Evolutionary conservation across 257 asterid genomes (phyloP).

Genomic region (Verbascum thapsus): DNA sequence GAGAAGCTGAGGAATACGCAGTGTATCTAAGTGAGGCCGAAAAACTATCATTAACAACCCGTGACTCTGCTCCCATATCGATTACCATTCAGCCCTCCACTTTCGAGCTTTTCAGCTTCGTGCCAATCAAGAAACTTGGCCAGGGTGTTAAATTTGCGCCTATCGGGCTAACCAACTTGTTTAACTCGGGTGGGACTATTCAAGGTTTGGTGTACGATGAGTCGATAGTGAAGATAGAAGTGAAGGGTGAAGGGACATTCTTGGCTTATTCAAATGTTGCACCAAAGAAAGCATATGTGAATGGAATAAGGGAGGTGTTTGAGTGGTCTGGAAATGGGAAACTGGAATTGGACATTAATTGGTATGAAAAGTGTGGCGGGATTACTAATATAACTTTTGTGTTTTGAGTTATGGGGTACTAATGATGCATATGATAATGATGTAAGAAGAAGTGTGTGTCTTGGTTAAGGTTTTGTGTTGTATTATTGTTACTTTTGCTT

Average conservation of each 20-base stretch:
- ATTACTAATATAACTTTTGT: slow-evolving; percentile 51
- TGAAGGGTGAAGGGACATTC: slow-evolving; percentile 62
- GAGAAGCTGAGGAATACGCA: slow-evolving; percentile 60
- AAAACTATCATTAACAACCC: slow-evolving; percentile 37
- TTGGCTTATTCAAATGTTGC: slow-evolving; percentile 51
- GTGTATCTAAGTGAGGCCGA: slow-evolving; percentile 54
- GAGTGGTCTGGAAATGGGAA: slow-evolving; percentile 61
- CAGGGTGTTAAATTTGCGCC: slow-evolving; percentile 58
- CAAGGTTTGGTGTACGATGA: slow-evolving; percentile 48
- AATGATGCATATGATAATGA: too few species aligned
- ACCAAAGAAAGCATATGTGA: slow-evolving; percentile 48
- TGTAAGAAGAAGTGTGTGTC: slow-evolving; percentile 28
- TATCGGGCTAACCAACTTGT: slow-evolving; percentile 62
- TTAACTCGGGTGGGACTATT: slow-evolving; percentile 66
- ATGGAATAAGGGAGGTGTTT: slow-evolving; percentile 46
- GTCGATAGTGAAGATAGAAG: slow-evolving; percentile 43
- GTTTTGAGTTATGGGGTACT: too few species aligned
- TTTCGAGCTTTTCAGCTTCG: slow-evolving; percentile 64
- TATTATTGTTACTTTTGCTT: slow-evolving; percentile 32
- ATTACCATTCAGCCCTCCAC: slow-evolving; percentile 58
- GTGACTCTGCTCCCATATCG: slow-evolving; percentile 39
- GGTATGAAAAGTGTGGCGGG: slow-evolving; percentile 63
- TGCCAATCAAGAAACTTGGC: slow-evolving; percentile 48
- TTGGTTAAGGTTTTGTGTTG: not conserved
- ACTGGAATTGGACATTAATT: slow-evolving; percentile 47